These are phyloP conservation scores for Friedmanniomyces endolithicus DNA, from an alignment of 495 filamentous ascomycete species.

Conservation along the genomic window DNA sequence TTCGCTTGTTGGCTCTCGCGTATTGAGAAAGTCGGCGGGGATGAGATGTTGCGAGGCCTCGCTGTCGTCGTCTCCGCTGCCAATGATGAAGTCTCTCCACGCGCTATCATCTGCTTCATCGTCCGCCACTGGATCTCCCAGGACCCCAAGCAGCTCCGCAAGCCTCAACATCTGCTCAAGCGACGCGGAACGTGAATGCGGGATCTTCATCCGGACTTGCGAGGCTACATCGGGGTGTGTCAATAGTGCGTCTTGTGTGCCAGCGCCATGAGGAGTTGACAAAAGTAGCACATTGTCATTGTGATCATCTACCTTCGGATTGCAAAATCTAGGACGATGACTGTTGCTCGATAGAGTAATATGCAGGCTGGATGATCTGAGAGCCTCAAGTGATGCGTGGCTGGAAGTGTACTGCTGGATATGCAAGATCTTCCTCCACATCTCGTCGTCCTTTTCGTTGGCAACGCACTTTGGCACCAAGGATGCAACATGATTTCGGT, in stretches of 20 bases:
- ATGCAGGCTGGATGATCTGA: conserved; percentile 11
- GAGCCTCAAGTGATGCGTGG: conserved; percentile 6
- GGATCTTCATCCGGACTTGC: neutral
- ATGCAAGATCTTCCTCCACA: conserved; percentile 6
- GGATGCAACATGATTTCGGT: neutral
- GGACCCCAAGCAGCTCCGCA: neutral
- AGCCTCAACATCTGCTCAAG: conserved; percentile 1
- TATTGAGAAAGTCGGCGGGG: neutral
- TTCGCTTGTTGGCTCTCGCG: neutral
- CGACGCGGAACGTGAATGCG: conserved; percentile 8
- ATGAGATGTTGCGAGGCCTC: neutral
- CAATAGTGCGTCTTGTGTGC: neutral
- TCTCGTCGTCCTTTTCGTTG: conserved; percentile 6
- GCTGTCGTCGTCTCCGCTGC: conserved; percentile 3
- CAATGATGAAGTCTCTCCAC: conserved; percentile 13
- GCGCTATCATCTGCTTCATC: conserved; percentile 4
- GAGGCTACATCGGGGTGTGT: neutral
- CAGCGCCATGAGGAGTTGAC: conserved; percentile 1
- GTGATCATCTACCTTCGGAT: neutral
- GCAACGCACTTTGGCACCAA: neutral
- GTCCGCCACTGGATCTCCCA: neutral
- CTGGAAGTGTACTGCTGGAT: conserved; percentile 5
- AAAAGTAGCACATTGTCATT: neutral
- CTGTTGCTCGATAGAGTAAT: neutral
- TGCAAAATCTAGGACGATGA: neutral